Evolutionary conservation across 352 stramenopile species (phyloP).

Genomic region (Phytophthora sp.): DNA sequence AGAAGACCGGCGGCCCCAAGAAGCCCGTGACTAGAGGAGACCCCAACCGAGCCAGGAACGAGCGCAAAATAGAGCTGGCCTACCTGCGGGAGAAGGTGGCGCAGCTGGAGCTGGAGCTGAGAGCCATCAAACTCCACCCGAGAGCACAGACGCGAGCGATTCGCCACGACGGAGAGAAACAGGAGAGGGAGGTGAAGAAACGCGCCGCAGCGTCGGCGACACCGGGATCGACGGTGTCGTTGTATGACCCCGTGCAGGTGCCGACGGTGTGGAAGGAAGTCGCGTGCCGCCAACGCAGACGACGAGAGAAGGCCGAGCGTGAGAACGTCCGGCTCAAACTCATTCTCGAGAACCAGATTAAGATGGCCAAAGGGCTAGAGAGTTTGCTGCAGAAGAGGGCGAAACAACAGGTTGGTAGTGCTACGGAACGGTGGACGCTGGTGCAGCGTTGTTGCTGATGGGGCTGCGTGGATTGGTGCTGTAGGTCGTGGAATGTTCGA

Average conservation of each 20-base stretch:
- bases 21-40: constrained; percentile 47
- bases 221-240: constrained; percentile 8
- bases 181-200: not conserved
- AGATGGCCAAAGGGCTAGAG: constrained; percentile 39
- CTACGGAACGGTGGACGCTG: not conserved
- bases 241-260: constrained; percentile 25
- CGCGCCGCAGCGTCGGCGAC: too few relatives aligned
- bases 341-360: constrained; percentile 51
- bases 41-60: constrained; percentile 39
- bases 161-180: constrained; percentile 15
- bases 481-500: constrained; percentile 37
- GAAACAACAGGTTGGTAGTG: constrained; percentile 29
- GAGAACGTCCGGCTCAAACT: constrained; percentile 59
- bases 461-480: constrained; percentile 11
- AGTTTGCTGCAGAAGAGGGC: constrained; percentile 39
- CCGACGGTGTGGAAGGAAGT: constrained; percentile 43
- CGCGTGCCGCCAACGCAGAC: constrained; percentile 41
- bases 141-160: constrained; percentile 38
- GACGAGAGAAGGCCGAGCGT: constrained; percentile 45
- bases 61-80: constrained; percentile 67
- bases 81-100: constrained; percentile 78
- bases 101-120: constrained; percentile 65
- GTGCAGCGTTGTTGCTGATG: not conserved
- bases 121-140: constrained; percentile 39
- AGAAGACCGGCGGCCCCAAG: constrained; percentile 48